A percentile compares a stretch with the other conserved stretches of the same genome.
phyloP scores from a whole-genome alignment of 345 rosid species.

The Dimocarpus longan region DNA sequence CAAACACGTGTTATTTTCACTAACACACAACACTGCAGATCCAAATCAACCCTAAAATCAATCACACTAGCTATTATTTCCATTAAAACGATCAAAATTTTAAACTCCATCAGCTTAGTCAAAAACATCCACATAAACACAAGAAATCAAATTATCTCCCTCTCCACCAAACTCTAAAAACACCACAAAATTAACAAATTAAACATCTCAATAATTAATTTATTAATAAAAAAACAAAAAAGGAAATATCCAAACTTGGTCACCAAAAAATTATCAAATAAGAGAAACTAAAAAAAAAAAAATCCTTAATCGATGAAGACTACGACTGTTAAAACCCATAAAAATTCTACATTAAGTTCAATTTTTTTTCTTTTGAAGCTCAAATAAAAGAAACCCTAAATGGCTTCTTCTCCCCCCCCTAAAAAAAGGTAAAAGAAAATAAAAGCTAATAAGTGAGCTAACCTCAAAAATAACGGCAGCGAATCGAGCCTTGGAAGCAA shows the following conservation, averaged over 20 bases:
- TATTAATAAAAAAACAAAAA: not conserved
- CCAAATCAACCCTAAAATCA: conserved; percentile 22
- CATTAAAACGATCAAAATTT: conserved; percentile 20
- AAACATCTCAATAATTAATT: conserved; percentile 18
- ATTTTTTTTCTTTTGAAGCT: not conserved
- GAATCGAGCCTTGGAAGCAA: conserved; percentile 53
- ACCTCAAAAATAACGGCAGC: conserved; percentile 55
- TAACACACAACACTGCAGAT: conserved; percentile 19
- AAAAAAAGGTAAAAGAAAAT: not conserved
- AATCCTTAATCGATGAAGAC: conserved; percentile 6
- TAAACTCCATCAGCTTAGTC: conserved; percentile 16
- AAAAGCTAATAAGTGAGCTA: conserved; percentile 31
- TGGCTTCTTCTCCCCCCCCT: too few species aligned
- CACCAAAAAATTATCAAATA: not conserved
- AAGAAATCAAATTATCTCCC: conserved; percentile 6
- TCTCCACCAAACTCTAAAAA: not conserved
- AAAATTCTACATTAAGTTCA: conserved; percentile 1
- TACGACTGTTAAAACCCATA: conserved; percentile 13
- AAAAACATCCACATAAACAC: conserved; percentile 9
- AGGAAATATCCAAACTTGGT: conserved; percentile 8
- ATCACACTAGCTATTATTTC: conserved; percentile 9
- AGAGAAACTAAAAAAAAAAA: not conserved
- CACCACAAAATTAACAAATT: not conserved
- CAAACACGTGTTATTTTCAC: not conserved
- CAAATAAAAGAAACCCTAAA: conserved; percentile 31